Conservation (phyloP, 805 yeast species). For the Diddensiella transvaalensis region DNA sequence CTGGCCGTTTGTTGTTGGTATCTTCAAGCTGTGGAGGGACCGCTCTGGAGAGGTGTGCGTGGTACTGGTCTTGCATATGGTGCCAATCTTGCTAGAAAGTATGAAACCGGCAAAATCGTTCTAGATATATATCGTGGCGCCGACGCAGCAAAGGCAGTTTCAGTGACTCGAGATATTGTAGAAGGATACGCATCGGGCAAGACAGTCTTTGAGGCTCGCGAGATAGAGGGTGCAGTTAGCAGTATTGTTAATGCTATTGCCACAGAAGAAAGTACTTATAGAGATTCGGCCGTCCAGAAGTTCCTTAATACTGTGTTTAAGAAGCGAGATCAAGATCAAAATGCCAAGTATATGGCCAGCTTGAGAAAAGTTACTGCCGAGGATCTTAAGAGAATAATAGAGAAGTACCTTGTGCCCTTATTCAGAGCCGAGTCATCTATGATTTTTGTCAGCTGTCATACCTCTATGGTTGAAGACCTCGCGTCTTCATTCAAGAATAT, state of each 20-base stretch:
- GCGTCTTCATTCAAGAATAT: slow-evolving; percentile 43
- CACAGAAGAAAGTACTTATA: slow-evolving; percentile 57
- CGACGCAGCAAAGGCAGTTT: slow-evolving; percentile 61
- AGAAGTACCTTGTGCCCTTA: slow-evolving; percentile 59
- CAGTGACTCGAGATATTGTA: slow-evolving; percentile 62
- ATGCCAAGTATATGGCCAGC: slow-evolving; percentile 47
- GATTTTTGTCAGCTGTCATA: slow-evolving; percentile 71
- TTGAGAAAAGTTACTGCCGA: slow-evolving; percentile 49
- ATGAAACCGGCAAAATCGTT: slow-evolving; percentile 64
- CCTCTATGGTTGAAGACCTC: slow-evolving; percentile 51
- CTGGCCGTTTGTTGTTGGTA: slow-evolving; percentile 71
- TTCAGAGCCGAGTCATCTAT: slow-evolving; percentile 55
- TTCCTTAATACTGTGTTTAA: slow-evolving; percentile 63
- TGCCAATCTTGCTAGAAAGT: slow-evolving; percentile 54
- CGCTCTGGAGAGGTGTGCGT: slow-evolving; percentile 93
- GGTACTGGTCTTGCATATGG: slow-evolving; percentile 96
- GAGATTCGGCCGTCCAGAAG: slow-evolving; percentile 62
- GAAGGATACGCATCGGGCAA: slow-evolving; percentile 55
- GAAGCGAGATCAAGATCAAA: slow-evolving; percentile 68
- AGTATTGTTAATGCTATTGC: slow-evolving; percentile 72
- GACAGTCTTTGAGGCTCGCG: slow-evolving; percentile 50
- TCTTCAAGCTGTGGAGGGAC: slow-evolving; percentile 88
- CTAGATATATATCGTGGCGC: slow-evolving; percentile 78
- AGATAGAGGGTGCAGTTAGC: slow-evolving; percentile 71
- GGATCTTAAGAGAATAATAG: slow-evolving; percentile 45